phyloP scores from a whole-genome alignment of 1,284 basidiomycete species.

The Golubevia pallescens region DNA sequence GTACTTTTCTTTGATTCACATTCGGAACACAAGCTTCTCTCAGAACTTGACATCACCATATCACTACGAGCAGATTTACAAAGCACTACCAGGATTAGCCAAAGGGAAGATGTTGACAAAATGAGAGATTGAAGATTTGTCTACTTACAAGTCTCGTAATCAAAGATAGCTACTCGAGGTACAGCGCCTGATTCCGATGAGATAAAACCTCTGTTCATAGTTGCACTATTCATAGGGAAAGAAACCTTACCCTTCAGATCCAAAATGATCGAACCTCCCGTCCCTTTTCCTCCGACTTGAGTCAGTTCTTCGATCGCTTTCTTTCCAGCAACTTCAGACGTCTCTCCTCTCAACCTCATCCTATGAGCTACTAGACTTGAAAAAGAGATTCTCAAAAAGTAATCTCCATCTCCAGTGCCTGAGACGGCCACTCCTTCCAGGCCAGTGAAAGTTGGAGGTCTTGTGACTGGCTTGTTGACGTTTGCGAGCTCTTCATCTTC shows the following conservation, averaged over 20 bases:
- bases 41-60: too few relatives aligned
- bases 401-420: constrained; percentile 83
- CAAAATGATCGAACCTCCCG: constrained; percentile 75
- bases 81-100: too few relatives aligned
- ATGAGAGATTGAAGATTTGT: too few relatives aligned
- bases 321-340: constrained; percentile 70
- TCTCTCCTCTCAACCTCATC: constrained; percentile 72
- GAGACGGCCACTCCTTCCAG: constrained; percentile 74
- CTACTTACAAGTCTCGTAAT: too few relatives aligned
- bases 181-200: too few relatives aligned
- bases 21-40: too few relatives aligned
- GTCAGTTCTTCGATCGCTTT: constrained; percentile 71
- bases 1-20: too few relatives aligned
- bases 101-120: too few relatives aligned
- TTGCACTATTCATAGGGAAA: constrained; percentile 12
- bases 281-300: constrained; percentile 72
- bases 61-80: too few relatives aligned
- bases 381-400: constrained; percentile 76
- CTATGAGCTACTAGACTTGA: constrained; percentile 74
- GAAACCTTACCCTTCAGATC: constrained; percentile 70
- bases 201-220: too few relatives aligned
- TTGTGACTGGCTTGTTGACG: not conserved
- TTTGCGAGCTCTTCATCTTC: constrained; percentile 49
- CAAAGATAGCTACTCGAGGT: too few relatives aligned
- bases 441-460: not conserved